Conservation (phyloP, 352 stramenopile genomes). For the Pythium biforme region DNA sequence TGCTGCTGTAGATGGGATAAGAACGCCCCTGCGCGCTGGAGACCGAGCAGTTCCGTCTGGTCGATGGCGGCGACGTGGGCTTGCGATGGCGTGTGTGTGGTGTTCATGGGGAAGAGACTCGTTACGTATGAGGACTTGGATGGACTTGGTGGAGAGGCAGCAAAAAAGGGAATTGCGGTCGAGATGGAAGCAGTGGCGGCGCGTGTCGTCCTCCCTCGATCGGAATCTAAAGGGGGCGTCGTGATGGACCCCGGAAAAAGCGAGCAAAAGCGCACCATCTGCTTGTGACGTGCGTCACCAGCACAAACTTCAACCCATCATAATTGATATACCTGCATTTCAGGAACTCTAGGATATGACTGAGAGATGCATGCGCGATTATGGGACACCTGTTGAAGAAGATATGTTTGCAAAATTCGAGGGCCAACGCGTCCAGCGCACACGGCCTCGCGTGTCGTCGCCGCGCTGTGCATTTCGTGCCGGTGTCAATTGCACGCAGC, state of each 20-base stretch:
- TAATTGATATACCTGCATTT: slow-evolving; percentile 11
- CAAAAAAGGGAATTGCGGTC: slow-evolving; percentile 6
- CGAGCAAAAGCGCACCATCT: slow-evolving; percentile 19
- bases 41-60: neutral
- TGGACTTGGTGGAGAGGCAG: neutral
- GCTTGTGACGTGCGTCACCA: slow-evolving; percentile 21
- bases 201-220: neutral
- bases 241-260: slow-evolving; percentile 14
- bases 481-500: neutral
- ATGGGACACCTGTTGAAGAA: neutral
- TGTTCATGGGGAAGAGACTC: slow-evolving; percentile 18
- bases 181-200: neutral
- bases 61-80: neutral
- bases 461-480: neutral
- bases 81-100: neutral
- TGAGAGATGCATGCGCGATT: too few relatives aligned
- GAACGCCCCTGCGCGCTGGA: slow-evolving; percentile 18
- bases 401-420: slow-evolving; percentile 2
- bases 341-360: neutral
- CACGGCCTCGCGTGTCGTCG: neutral
- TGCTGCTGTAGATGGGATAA: slow-evolving; percentile 10
- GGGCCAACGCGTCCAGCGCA: neutral
- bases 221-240: neutral
- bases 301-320: slow-evolving; percentile 17
- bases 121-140: neutral